Evolutionary conservation across 352 stramenopile species (phyloP).

Genomic region (Phytophthora boehmeriae): DNA sequence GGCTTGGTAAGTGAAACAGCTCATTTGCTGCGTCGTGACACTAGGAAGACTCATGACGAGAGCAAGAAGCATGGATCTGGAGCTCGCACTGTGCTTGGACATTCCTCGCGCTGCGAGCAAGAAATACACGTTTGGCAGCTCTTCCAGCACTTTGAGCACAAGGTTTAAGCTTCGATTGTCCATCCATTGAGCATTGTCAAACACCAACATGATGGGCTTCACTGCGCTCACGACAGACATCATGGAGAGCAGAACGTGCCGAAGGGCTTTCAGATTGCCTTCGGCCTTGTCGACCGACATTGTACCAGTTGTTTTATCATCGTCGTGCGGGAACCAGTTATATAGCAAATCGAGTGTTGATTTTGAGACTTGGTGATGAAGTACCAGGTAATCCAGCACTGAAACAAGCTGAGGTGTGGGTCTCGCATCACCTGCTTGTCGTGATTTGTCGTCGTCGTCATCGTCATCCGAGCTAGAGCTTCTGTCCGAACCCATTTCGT

Average conservation of each 20-base stretch:
- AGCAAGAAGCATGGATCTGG: constrained; percentile 42
- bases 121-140: constrained; percentile 62
- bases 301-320: not conserved
- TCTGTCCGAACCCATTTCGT: constrained; percentile 9
- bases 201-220: constrained; percentile 70
- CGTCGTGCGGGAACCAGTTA: constrained; percentile 53
- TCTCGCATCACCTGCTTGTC: constrained; percentile 4
- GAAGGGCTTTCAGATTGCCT: constrained; percentile 50
- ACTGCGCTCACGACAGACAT: constrained; percentile 51
- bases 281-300: constrained; percentile 43
- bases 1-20: constrained; percentile 64
- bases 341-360: constrained; percentile 53
- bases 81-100: constrained; percentile 36
- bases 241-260: constrained; percentile 62
- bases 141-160: constrained; percentile 58
- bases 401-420: constrained; percentile 44
- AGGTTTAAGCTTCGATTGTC: constrained; percentile 66
- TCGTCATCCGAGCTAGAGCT: constrained; percentile 7
- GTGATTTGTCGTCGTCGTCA: constrained; percentile 2
- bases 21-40: constrained; percentile 42
- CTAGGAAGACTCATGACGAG: constrained; percentile 34
- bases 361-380: constrained; percentile 46
- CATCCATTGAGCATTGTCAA: constrained; percentile 84
- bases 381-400: constrained; percentile 63
- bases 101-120: constrained; percentile 54